Conservation (phyloP, 352 stramenopile species). For the Pythium vanterpoolii region DNA sequence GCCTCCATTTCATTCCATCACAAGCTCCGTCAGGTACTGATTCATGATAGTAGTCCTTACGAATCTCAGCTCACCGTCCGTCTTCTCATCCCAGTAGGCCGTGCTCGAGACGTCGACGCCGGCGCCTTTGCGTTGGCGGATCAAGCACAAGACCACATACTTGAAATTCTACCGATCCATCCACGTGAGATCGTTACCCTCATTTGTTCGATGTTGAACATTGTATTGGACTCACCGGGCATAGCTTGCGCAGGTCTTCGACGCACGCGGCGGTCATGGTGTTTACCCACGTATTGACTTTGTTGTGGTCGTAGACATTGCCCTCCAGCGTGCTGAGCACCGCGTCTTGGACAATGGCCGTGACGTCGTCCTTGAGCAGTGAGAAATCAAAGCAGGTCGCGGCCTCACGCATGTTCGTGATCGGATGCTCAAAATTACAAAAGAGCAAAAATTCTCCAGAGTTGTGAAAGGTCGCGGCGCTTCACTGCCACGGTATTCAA, state of each 20-base stretch:
- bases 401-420: constrained; percentile 15
- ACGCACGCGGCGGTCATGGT: constrained; percentile 60
- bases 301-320: constrained; percentile 74
- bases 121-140: constrained; percentile 62
- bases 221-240: constrained; percentile 29
- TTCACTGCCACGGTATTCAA: too few relatives aligned
- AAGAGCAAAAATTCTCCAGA: constrained; percentile 18
- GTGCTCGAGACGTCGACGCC: constrained; percentile 59
- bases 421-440: background rate
- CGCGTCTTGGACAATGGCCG: constrained; percentile 66
- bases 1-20: constrained; percentile 24
- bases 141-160: constrained; percentile 72
- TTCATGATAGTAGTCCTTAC: too few relatives aligned
- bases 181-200: background rate
- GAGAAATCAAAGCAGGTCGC: constrained; percentile 69
- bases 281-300: constrained; percentile 78
- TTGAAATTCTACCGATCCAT: constrained; percentile 75
- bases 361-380: constrained; percentile 69
- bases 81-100: constrained; percentile 74
- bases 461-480: constrained; percentile 19
- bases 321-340: constrained; percentile 70
- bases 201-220: background rate
- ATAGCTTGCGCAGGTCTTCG: constrained; percentile 64
- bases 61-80: constrained; percentile 48
- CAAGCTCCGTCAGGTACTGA: background rate